These are phyloP conservation scores for Scedosporium aurantiacum DNA, from an alignment of 2,329 filamentous ascomycete genomes.

Conservation along the genomic window DNA sequence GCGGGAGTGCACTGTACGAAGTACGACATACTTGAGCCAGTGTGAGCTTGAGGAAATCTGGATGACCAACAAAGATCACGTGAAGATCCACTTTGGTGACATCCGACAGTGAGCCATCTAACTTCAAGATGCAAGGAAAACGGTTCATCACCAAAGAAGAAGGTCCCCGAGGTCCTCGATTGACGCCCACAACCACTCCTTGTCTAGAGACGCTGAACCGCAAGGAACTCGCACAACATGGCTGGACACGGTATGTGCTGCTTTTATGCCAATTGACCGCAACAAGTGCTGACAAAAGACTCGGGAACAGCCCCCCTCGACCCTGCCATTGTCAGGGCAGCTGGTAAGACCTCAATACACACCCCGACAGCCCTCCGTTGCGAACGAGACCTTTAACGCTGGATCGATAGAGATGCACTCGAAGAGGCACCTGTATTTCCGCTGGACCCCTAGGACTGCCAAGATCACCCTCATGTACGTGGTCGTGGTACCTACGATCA, in stretches of 20 bases:
- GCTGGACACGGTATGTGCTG: slow-evolving; percentile 8
- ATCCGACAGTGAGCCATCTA: neutral
- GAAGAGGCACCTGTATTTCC: slow-evolving; percentile 89
- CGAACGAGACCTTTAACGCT: neutral
- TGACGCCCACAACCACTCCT: neutral
- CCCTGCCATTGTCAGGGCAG: slow-evolving; percentile 10
- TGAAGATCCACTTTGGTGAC: neutral
- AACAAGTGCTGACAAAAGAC: neutral
- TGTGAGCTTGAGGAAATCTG: neutral
- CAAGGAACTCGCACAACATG: slow-evolving; percentile 4
- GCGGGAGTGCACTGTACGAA: neutral
- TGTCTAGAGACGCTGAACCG: neutral
- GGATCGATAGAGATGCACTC: slow-evolving; percentile 57
- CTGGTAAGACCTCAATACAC: slow-evolving; percentile 5
- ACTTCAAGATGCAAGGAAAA: neutral
- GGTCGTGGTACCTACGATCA: slow-evolving; percentile 55
- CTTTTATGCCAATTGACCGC: neutral
- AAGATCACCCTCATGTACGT: slow-evolving; percentile 70
- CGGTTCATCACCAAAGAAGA: neutral
- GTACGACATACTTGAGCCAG: neutral
- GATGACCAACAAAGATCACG: neutral
- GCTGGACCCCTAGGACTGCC: slow-evolving; percentile 79
- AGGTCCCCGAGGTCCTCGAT: neutral
- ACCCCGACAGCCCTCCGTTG: neutral
- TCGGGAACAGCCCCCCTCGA: slow-evolving; percentile 8